Conservation (phyloP, 768 basidiomycete species). For the Amanita muscaria region DNA sequence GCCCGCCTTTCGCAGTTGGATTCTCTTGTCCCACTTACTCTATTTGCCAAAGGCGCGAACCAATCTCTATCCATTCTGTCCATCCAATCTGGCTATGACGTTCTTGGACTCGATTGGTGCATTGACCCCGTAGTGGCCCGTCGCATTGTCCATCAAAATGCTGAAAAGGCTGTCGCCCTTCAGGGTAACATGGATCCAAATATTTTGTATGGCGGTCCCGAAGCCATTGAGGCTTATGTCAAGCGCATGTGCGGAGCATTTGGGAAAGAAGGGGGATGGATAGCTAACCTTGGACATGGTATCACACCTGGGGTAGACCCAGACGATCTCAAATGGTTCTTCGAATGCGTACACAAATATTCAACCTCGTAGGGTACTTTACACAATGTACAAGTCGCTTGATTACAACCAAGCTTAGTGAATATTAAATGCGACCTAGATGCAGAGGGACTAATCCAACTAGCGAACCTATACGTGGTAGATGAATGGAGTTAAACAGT, state of each 20-base stretch:
- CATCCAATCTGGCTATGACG: slow-evolving; percentile 67
- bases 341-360: slow-evolving; percentile 83
- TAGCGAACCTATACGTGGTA: no score
- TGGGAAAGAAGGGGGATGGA: slow-evolving; percentile 67
- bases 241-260: slow-evolving; percentile 79
- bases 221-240: slow-evolving; percentile 81
- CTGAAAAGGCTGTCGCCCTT: slow-evolving; percentile 39
- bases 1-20: slow-evolving; percentile 49
- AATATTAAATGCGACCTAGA: slow-evolving; percentile 1
- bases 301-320: slow-evolving; percentile 95
- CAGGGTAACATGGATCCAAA: slow-evolving; percentile 95
- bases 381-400: background rate
- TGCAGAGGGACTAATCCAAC: background rate
- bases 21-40: slow-evolving; percentile 61
- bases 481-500: background rate
- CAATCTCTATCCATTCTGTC: slow-evolving; percentile 55
- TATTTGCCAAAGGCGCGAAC: slow-evolving; percentile 95
- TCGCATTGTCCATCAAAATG: slow-evolving; percentile 29
- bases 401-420: background rate
- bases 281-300: slow-evolving; percentile 94
- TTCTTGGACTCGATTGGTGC: slow-evolving; percentile 88
- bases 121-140: slow-evolving; percentile 71
- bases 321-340: slow-evolving; percentile 86
- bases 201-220: slow-evolving; percentile 75
- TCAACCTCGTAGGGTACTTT: slow-evolving; percentile 26